Percentiles rank a stretch among this genome's conserved stretches.
Conservation (phyloP, 768 basidiomycete genomes). For the Tulasnella sp. region DNA sequence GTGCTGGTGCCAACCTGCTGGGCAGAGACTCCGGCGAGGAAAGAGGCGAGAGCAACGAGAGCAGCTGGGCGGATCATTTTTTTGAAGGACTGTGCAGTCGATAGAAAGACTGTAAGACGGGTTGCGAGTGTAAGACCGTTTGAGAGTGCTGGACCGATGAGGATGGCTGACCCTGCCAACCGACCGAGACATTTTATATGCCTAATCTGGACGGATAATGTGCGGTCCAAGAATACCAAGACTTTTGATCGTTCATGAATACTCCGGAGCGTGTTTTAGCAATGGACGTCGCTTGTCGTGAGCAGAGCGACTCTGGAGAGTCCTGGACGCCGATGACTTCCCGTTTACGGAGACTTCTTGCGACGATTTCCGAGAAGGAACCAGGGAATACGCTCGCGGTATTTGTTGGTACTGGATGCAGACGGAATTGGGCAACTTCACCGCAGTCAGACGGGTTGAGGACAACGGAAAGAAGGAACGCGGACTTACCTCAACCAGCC, state of each 20-base stretch:
- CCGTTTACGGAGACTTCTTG: constrained; percentile 4
- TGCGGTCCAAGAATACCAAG: neutral
- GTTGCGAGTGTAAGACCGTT: neutral
- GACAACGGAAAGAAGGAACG: neutral
- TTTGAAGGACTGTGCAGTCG: neutral
- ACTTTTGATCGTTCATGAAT: neutral
- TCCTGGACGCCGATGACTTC: neutral
- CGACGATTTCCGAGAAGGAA: neutral
- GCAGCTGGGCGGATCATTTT: neutral
- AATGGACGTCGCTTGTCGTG: neutral
- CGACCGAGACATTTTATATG: neutral
- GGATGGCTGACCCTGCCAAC: neutral
- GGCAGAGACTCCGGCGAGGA: constrained; percentile 42
- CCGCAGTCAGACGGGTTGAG: neutral
- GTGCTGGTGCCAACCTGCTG: constrained; percentile 50
- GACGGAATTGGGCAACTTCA: neutral
- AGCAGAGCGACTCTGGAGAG: neutral
- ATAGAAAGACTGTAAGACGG: neutral
- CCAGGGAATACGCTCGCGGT: neutral
- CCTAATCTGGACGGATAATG: neutral
- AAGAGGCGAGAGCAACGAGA: constrained; percentile 30
- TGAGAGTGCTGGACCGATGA: neutral
- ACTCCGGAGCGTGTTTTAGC: neutral
- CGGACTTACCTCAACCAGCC: too few species aligned
- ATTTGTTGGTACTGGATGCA: neutral